These are phyloP conservation scores for Mycena filopes DNA, from an alignment of 768 basidiomycete species.

Conservation along the genomic window DNA sequence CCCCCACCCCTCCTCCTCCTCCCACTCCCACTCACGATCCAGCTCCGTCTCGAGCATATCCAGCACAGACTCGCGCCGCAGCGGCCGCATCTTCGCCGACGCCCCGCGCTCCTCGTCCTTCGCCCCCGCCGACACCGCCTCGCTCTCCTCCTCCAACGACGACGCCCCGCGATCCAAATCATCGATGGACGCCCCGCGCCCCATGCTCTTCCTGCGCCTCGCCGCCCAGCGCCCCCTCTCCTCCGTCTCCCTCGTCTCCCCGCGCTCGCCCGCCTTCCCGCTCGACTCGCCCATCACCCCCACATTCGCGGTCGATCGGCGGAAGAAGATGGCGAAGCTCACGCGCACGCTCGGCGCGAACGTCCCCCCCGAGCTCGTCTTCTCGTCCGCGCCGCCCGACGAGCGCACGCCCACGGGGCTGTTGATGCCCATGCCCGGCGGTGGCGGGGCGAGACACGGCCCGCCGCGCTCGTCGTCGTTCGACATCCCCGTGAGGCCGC, in stretches of 20 bases:
- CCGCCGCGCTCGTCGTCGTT: no score
- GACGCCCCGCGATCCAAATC: not conserved
- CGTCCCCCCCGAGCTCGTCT: conserved; percentile 54
- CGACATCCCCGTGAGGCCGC: no score
- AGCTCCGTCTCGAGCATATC: conserved; percentile 6
- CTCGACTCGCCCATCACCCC: conserved; percentile 9
- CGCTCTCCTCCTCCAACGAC: not conserved
- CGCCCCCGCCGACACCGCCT: no score
- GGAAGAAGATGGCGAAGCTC: conserved; percentile 56
- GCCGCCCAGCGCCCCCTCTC: conserved; percentile 2
- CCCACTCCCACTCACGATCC: not conserved
- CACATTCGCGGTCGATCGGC: conserved; percentile 39
- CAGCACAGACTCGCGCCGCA: conserved; percentile 12
- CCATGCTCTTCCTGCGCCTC: conserved; percentile 20
- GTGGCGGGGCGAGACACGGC: no score
- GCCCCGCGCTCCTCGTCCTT: no score
- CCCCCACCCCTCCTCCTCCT: no score
- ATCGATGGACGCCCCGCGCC: not conserved
- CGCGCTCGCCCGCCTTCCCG: not conserved
- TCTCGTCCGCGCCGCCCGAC: conserved; percentile 4
- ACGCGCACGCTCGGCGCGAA: conserved; percentile 55
- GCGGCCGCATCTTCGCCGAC: conserved; percentile 9
- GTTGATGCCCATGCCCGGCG: not conserved
- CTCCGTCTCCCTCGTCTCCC: conserved; percentile 2
- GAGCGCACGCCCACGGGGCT: no score